Evolutionary conservation across 2,329 filamentous ascomycete genomes (phyloP), one percentile per base, ranked within the genome.

Genomic region (Phaeosphaeriaceae sp.): DNA sequence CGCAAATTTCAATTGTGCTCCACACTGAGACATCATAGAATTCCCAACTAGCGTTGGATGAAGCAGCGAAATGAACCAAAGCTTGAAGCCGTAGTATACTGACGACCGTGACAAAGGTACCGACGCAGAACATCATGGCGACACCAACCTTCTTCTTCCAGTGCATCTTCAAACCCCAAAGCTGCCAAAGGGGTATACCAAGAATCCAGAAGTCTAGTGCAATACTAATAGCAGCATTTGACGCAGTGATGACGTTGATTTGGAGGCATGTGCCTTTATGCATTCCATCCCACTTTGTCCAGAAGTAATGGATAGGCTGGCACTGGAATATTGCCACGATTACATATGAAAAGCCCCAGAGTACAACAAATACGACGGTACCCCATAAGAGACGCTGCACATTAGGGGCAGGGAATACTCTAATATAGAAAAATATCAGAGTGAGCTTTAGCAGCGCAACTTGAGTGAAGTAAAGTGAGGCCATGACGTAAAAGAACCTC

Each of bases 11-110:
- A 8, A 77, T 66, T 2, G 70, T 68, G 29, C 69, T 73, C 76
- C 76, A 79, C 37, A 73, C 68, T 1, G 70, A 67, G 6, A 74
- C 71, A 4, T 72, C 69, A 17, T 69, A 71, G 54, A 76, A 74
- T 41, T 74, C 74, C 68, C 72, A 74, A 26, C 61, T 68, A 16
- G 74, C 54, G 55, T 79, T 78, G 1, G 62, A 48, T 1, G 76
- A 76, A 17, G 64, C 69, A 15, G 73, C 73, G 45, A 79, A 79
- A 32, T 71, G 57, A 36, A 79, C 68, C 7, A 79, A 63, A 4
- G 74, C 73, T 12, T 70, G 67, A 4, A 80, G 58, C 3, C 77
- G 74, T 32, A 79, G 57, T 41, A 77, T 73, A 48, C 75, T 78
- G 39, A 79, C 68, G 35, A 46, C 17, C 8, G 42, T 46, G 35